Evolutionary conservation across 352 stramenopile species (phyloP).

Genomic region (Discostella stelligera): DNA sequence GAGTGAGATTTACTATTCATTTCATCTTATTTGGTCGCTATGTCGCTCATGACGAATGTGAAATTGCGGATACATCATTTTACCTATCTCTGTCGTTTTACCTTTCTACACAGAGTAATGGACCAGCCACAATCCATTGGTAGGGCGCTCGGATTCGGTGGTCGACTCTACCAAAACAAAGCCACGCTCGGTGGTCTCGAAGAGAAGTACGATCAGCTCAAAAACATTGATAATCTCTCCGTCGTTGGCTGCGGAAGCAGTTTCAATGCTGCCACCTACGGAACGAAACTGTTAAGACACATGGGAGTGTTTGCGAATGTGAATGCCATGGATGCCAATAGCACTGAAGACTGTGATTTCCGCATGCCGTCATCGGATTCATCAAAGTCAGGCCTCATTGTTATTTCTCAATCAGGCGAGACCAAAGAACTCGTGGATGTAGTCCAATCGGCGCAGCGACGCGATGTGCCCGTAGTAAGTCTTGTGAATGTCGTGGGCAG

Average conservation of each 20-base stretch:
- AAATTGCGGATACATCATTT: too few species aligned
- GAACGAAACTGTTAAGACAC: constrained; percentile 91
- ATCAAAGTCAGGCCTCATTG: constrained; percentile 84
- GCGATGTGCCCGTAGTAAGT: constrained; percentile 85
- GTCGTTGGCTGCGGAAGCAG: constrained; percentile 92
- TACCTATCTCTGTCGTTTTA: not conserved
- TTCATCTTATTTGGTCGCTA: not conserved
- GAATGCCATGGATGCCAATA: constrained; percentile 87
- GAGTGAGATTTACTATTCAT: constrained; percentile 70
- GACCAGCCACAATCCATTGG: constrained; percentile 95
- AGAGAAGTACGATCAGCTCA: constrained; percentile 86
- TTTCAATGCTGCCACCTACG: constrained; percentile 91
- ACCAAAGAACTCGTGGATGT: constrained; percentile 92
- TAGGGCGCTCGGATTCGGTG: constrained; percentile 89
- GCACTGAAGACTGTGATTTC: constrained; percentile 77
- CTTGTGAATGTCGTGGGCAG: constrained; percentile 96
- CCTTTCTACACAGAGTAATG: constrained; percentile 81
- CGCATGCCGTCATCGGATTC: constrained; percentile 83
- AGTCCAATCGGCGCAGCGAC: constrained; percentile 83
- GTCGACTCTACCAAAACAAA: constrained; percentile 90
- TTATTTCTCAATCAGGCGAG: constrained; percentile 94
- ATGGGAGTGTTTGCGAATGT: constrained; percentile 90
- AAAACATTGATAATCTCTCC: constrained; percentile 89
- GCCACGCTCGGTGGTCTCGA: constrained; percentile 91
- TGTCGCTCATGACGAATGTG: too few species aligned